These are phyloP conservation scores for Vitis hybrid DNA, from an alignment of 177 flowering plant genomes.

Conservation along the genomic window DNA sequence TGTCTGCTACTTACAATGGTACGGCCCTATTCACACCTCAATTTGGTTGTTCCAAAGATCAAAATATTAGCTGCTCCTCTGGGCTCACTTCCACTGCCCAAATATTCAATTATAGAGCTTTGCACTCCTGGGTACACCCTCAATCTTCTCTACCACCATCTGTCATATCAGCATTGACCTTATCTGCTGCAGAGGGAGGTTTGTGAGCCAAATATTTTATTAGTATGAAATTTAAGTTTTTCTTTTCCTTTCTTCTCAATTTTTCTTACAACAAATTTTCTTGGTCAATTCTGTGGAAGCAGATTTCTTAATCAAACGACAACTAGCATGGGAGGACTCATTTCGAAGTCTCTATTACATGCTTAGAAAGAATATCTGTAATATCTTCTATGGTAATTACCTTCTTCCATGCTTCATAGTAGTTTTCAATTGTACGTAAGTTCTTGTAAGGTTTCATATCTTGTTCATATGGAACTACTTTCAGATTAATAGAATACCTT, in stretches of 20 bases:
- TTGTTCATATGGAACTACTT: not conserved
- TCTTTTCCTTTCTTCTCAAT: not conserved
- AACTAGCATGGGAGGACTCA: constrained; percentile 86
- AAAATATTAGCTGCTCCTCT: not conserved
- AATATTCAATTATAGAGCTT: not conserved
- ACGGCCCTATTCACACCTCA: constrained; percentile 29
- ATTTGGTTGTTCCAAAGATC: constrained; percentile 17
- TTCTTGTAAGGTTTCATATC: too few relatives aligned
- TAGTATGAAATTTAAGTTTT: not conserved
- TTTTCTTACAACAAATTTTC: not conserved
- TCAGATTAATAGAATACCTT: not conserved
- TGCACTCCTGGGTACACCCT: constrained; percentile 5
- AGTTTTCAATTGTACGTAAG: not conserved
- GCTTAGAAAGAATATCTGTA: constrained; percentile 74
- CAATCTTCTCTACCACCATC: constrained; percentile 5
- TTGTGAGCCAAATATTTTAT: constrained; percentile 8
- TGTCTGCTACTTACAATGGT: constrained; percentile 38
- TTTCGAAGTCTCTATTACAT: constrained; percentile 88
- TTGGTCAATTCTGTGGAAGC: constrained; percentile 35
- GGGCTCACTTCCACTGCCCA: not conserved
- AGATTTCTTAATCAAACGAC: constrained; percentile 75
- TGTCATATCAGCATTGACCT: not conserved
- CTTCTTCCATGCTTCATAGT: not conserved
- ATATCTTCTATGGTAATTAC: constrained; percentile 77
- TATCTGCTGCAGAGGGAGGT: constrained; percentile 10